These are phyloP conservation scores for Lactifluus pinguis DNA, from an alignment of 768 basidiomycete genomes.

Conservation along the genomic window DNA sequence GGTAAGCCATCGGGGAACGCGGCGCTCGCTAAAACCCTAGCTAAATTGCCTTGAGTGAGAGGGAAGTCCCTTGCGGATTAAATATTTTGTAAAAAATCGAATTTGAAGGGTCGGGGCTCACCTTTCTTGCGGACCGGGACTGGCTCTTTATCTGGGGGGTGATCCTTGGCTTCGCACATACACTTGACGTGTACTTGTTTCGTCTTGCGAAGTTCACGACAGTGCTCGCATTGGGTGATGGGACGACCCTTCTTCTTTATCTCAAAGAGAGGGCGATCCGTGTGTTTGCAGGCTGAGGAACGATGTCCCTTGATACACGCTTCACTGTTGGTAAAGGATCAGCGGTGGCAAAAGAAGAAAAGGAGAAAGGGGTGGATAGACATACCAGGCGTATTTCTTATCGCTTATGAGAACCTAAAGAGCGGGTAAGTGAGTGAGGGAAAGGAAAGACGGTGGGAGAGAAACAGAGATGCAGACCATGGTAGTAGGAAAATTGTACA, in stretches of 20 bases:
- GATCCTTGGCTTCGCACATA: constrained; percentile 39
- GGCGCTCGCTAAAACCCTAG: constrained; percentile 57
- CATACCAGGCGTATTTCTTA: constrained; percentile 67
- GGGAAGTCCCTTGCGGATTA: constrained; percentile 22
- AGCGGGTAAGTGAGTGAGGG: not conserved
- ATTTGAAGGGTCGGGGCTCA: constrained; percentile 31
- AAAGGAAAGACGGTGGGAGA: not conserved
- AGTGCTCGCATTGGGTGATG: constrained; percentile 80
- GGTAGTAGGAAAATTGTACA: not conserved
- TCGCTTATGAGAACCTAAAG: constrained; percentile 62
- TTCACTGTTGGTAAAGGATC: constrained; percentile 42
- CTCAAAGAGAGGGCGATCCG: constrained; percentile 83
- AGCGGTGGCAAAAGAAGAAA: not conserved
- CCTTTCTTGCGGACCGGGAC: constrained; percentile 45
- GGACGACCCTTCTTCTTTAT: constrained; percentile 92
- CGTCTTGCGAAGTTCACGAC: constrained; percentile 72
- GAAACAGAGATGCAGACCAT: constrained; percentile 5
- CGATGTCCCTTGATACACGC: constrained; percentile 94
- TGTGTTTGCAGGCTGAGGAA: constrained; percentile 80
- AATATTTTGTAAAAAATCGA: constrained; percentile 11
- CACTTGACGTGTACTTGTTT: constrained; percentile 79
- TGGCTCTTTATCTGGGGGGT: constrained; percentile 9
- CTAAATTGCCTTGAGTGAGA: constrained; percentile 39
- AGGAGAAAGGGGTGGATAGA: constrained; percentile 1
- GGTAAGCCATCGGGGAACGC: constrained; percentile 76